Percentiles rank a stretch among this genome's conserved stretches.
phyloP scores from a whole-genome alignment of 1,139 yeast genomes.

The Debaryomyces psychrophilus region DNA sequence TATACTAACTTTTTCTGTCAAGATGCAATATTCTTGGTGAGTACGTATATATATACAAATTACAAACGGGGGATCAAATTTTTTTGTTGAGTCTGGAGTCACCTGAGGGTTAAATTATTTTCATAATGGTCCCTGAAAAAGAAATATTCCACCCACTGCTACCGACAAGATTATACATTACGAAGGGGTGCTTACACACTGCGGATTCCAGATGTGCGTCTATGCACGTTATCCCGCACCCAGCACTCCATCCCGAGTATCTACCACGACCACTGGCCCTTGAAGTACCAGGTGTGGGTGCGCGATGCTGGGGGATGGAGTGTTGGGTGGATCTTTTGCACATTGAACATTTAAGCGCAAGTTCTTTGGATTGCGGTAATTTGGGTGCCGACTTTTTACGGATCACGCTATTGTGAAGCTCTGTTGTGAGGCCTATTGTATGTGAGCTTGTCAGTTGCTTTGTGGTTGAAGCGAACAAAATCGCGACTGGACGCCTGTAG shows the following conservation, averaged over 20 bases:
- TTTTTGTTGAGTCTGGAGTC: slow-evolving; percentile 8
- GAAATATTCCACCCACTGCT: background rate
- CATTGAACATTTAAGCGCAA: too few relatives aligned
- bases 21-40: background rate
- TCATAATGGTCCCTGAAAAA: slow-evolving; percentile 4
- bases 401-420: background rate
- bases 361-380: too few relatives aligned
- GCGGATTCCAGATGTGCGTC: background rate
- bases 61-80: slow-evolving; percentile 5
- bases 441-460: background rate
- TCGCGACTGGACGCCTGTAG: slow-evolving; percentile 8
- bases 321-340: too few relatives aligned
- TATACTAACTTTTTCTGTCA: background rate
- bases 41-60: slow-evolving; percentile 1
- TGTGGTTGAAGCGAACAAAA: background rate
- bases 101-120: slow-evolving; percentile 8
- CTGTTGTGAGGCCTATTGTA: background rate
- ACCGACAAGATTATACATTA: background rate
- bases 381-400: background rate
- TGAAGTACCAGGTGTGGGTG: too few relatives aligned
- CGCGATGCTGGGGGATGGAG: too few relatives aligned
- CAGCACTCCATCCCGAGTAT: too few relatives aligned
- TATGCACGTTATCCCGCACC: background rate
- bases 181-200: background rate
- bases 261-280: too few relatives aligned